Conservation (phyloP, 2,329 filamentous ascomycete genomes). For the Aspergillus viridinutans region DNA sequence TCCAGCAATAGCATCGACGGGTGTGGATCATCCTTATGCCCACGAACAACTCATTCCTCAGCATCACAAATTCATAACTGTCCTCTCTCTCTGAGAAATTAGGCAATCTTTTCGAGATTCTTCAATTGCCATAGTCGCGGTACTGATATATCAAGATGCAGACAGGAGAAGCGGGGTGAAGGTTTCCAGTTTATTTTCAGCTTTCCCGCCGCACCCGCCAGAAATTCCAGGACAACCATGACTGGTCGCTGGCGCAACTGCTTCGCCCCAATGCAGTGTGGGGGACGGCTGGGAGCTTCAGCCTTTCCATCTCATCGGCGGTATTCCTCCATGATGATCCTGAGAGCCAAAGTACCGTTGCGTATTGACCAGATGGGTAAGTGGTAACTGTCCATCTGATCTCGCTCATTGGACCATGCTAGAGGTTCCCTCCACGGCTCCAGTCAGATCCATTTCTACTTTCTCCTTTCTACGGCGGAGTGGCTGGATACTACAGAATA, state of each 20-base stretch:
- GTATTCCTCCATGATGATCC: too few species aligned
- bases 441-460: too few species aligned
- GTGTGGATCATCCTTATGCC: background rate
- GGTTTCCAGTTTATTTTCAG: background rate
- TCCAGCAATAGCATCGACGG: background rate
- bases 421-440: too few species aligned
- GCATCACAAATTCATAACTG: background rate
- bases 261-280: background rate
- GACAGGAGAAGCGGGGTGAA: background rate
- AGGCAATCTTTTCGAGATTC: background rate
- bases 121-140: background rate
- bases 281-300: background rate
- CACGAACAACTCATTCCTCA: background rate
- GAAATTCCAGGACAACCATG: background rate
- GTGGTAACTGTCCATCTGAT: too few species aligned
- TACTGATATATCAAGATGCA: background rate
- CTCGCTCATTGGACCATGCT: too few species aligned
- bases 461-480: too few species aligned
- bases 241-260: background rate
- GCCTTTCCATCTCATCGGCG: background rate
- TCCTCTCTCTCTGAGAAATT: background rate
- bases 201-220: slow-evolving; percentile 16
- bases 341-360: too few species aligned
- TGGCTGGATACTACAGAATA: too few species aligned
- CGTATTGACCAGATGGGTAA: too few species aligned